Evolutionary conservation across 2,329 filamentous ascomycete species (phyloP).

Genomic region (Rachicladosporium sp.): DNA sequence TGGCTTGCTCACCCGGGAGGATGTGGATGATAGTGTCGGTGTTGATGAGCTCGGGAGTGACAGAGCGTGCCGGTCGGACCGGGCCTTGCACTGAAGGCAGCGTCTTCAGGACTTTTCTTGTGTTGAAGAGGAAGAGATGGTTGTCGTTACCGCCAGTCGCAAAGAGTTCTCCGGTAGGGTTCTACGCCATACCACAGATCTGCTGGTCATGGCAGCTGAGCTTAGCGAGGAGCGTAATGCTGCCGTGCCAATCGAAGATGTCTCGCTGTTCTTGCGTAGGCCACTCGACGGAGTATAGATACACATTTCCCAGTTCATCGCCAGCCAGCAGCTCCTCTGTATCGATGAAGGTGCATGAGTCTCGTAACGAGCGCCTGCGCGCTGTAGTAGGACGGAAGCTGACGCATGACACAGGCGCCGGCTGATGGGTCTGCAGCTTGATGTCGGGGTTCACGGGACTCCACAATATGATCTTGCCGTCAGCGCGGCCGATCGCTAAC

Average conservation of each 20-base stretch:
- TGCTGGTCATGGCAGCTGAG: constrained; percentile 76
- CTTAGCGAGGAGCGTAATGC: constrained; percentile 63
- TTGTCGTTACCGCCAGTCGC: constrained; percentile 79
- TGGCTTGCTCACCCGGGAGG: constrained; percentile 39
- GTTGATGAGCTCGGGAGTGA: constrained; percentile 6
- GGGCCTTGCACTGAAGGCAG: neutral
- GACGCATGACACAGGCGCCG: constrained; percentile 62
- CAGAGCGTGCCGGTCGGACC: neutral
- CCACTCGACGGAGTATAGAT: constrained; percentile 89
- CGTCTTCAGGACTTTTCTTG: constrained; percentile 38
- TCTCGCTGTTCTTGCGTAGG: constrained; percentile 45
- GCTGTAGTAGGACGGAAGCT: constrained; percentile 60
- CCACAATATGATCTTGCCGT: constrained; percentile 65
- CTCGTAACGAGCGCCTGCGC: constrained; percentile 37
- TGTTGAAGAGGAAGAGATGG: constrained; percentile 67
- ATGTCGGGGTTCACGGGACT: constrained; percentile 58
- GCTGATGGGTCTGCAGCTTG: constrained; percentile 64
- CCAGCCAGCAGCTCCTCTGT: constrained; percentile 81
- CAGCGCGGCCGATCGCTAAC: constrained; percentile 70
- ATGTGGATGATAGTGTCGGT: constrained; percentile 10
- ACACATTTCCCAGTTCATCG: constrained; percentile 69
- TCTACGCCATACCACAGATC: constrained; percentile 88
- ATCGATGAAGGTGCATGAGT: constrained; percentile 40
- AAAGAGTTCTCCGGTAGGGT: constrained; percentile 60
- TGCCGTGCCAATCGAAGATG: constrained; percentile 62